These are phyloP conservation scores for Penicillium taxi DNA, from an alignment of 495 filamentous ascomycete species.

Conservation along the genomic window DNA sequence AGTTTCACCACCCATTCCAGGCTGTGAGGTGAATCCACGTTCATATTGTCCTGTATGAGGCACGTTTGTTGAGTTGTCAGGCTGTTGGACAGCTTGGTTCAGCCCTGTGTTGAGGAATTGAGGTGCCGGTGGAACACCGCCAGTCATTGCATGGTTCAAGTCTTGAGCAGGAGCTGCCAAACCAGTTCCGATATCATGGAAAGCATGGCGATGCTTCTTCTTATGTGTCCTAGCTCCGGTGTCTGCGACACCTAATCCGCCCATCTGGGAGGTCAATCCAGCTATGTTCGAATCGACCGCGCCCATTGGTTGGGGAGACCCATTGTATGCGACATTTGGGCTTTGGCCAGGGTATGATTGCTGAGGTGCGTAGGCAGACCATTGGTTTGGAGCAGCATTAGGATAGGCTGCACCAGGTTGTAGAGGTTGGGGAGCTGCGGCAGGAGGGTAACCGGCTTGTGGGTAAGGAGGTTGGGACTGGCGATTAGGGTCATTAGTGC, in stretches of 20 bases:
- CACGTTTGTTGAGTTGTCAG: too few species aligned
- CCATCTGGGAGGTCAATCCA: slow-evolving; percentile 79
- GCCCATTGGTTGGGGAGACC: slow-evolving; percentile 20
- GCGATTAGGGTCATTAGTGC: slow-evolving; percentile 56
- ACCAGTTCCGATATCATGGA: slow-evolving; percentile 73
- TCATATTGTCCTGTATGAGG: slow-evolving; percentile 33
- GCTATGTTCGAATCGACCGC: slow-evolving; percentile 40
- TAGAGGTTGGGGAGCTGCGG: slow-evolving; percentile 55
- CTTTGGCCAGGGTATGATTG: slow-evolving; percentile 19
- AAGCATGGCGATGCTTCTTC: slow-evolving; percentile 92
- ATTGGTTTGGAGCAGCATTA: slow-evolving; percentile 30
- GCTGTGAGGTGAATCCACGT: slow-evolving; percentile 48
- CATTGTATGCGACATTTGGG: slow-evolving; percentile 28
- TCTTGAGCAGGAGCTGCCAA: slow-evolving; percentile 42
- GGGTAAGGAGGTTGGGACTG: slow-evolving; percentile 47
- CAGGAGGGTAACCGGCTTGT: slow-evolving; percentile 32
- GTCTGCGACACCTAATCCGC: slow-evolving; percentile 62
- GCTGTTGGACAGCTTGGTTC: slow-evolving; percentile 36
- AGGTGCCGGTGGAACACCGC: slow-evolving; percentile 48
- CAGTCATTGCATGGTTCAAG: slow-evolving; percentile 56
- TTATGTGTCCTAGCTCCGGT: slow-evolving; percentile 50
- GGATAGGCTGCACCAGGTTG: slow-evolving; percentile 41
- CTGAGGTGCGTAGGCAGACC: slow-evolving; percentile 37
- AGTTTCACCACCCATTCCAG: slow-evolving; percentile 36
- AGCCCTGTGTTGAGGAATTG: slow-evolving; percentile 66